Base-by-base conservation (phyloP, 192 early-diverging fungal species). In the Thoreauomyces humboldtii region DNA sequence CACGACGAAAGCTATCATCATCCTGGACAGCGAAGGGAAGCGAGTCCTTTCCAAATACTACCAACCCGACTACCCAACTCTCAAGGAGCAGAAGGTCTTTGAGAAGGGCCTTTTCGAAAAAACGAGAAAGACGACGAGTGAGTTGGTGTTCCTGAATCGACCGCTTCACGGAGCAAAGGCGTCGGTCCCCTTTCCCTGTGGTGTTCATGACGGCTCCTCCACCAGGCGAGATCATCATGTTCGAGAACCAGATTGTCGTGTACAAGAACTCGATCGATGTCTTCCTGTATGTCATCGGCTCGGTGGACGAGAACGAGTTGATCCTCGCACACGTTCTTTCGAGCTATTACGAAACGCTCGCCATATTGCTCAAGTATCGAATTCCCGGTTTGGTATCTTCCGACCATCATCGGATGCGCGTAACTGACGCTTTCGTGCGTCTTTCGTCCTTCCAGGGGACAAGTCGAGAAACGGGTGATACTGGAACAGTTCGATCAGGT, bases 21-120 rank as follows among this genome's bases (percentile, higher is more conserved):
- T 98, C 60, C 85, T 97, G 59, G 96, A 98, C 79, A 77, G 86
- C 63, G 90, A 94, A 15, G 96, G 96, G 34, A 91, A 92, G 67
- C 88, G 94, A 45, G 80, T 98, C 7, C 75, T 97, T 34, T 85
- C 93, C 22, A 98, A 98, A 71, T 98, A 96, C 84, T 98, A 93
- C 78, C 51, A 72, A 5, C 69, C 70, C 35, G 76, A 80, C 17
- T 89, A 85, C 65, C 69, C 86, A 14, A 81, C 79, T 7, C 15
- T 73, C 15, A 96, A 95, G 72, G 91, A 94, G 60, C 94, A 95
- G 74, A 88, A 87, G 50, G 86, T 83, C 25, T 94, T 98, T 74
- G 96, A 98, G 70, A 91, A 89, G 69, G 85, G 87, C 21, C 78
- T 98, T 57, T 96, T 92, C 70, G 88, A 88, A 48, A 96, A 98